Conservation (phyloP, 805 yeast genomes). For the Starmerella roubikii region DNA sequence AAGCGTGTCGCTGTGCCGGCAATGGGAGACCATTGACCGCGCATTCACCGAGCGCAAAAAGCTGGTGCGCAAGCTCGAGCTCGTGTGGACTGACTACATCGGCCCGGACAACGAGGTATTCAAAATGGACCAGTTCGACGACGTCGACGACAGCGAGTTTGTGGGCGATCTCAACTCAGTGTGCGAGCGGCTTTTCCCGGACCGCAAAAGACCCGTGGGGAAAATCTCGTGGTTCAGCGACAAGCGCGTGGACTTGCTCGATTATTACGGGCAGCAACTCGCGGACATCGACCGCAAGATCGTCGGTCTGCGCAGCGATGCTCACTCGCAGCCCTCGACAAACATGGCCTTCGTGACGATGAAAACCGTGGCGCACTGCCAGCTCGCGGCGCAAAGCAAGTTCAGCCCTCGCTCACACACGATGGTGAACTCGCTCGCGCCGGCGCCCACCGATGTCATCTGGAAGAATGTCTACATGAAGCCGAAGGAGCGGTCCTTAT, state of each 20-base stretch:
- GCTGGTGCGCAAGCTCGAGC: slow-evolving; percentile 47
- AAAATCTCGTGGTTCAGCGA: slow-evolving; percentile 48
- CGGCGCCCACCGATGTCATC: slow-evolving; percentile 89
- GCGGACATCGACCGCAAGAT: slow-evolving; percentile 62
- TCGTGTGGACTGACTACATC: slow-evolving; percentile 56
- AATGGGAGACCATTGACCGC: slow-evolving; percentile 65
- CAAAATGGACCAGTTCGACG: slow-evolving; percentile 3
- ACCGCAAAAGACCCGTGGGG: slow-evolving; percentile 42
- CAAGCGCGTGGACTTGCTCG: slow-evolving; percentile 64
- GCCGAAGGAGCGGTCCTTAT: slow-evolving; percentile 51
- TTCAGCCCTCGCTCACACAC: slow-evolving; percentile 79
- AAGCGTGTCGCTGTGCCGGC: slow-evolving; percentile 65
- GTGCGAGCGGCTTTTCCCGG: slow-evolving; percentile 6
- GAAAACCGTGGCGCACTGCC: slow-evolving; percentile 92
- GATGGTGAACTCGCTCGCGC: slow-evolving; percentile 72
- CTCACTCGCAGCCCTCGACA: slow-evolving; percentile 58
- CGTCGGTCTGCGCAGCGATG: slow-evolving; percentile 38
- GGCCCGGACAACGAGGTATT: slow-evolving; percentile 27
- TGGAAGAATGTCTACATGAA: slow-evolving; percentile 86
- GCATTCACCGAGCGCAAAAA: slow-evolving; percentile 46
- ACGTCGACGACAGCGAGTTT: neutral
- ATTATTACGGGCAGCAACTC: slow-evolving; percentile 55
- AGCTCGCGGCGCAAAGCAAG: slow-evolving; percentile 91
- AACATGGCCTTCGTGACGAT: slow-evolving; percentile 89
- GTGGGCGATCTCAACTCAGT: neutral